Evolutionary conservation across 495 filamentous ascomycete genomes (phyloP).

Genomic region (Annulohypoxylon maeteangense): DNA sequence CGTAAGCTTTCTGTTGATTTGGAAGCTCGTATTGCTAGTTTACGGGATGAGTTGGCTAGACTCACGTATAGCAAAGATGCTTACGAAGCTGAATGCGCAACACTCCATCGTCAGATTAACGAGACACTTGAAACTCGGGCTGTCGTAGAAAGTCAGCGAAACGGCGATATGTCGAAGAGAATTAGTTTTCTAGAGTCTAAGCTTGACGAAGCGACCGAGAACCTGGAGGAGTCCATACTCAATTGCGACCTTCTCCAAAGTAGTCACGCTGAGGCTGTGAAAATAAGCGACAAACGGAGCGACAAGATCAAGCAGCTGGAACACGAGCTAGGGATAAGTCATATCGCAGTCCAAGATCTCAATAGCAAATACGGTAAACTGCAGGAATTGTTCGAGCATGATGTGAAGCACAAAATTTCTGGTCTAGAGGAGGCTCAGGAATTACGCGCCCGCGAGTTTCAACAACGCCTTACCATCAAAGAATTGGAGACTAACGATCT

Average conservation of each 20-base stretch:
- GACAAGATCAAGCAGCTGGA: neutral
- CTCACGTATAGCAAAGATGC: conserved; percentile 12
- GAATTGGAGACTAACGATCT: neutral
- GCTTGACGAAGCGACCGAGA: conserved; percentile 6
- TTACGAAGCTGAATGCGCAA: conserved; percentile 12
- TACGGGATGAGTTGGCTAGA: conserved; percentile 12
- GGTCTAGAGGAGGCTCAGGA: neutral
- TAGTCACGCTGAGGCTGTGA: neutral
- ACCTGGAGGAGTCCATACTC: neutral
- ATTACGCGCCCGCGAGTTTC: neutral
- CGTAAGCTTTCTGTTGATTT: conserved; percentile 3
- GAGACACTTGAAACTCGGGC: conserved; percentile 1
- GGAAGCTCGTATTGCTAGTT: conserved; percentile 6
- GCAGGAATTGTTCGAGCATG: neutral
- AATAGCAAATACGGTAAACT: neutral
- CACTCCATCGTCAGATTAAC: conserved; percentile 3
- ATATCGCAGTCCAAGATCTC: neutral
- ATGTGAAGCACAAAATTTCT: neutral
- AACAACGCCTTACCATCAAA: neutral
- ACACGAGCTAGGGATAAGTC: neutral
- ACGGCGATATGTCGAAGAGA: neutral
- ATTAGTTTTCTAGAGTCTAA: conserved; percentile 7
- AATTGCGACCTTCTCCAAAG: neutral
- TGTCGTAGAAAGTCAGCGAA: neutral
- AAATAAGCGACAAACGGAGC: neutral